Conservation (phyloP, 2,329 filamentous ascomycete species). For the Aspergillus clavatus region DNA sequence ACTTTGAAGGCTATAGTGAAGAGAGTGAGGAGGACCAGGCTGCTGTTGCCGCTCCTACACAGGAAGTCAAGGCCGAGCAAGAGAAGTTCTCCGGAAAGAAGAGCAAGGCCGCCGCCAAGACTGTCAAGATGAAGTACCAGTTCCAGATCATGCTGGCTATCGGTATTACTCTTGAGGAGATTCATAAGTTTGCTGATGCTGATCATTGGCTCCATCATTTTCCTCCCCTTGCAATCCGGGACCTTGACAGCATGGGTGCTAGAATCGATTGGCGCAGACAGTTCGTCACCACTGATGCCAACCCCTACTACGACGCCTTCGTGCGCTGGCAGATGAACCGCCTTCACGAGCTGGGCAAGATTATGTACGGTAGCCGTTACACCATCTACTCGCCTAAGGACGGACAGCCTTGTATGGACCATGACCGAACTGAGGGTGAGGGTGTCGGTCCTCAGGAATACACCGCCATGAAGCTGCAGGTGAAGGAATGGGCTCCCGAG, state of each 20-base stretch:
- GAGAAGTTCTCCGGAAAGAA: conserved; percentile 92
- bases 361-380: conserved; percentile 88
- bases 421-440: conserved; percentile 76
- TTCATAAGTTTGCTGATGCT: conserved; percentile 90
- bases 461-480: conserved; percentile 83
- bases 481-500: conserved; percentile 79
- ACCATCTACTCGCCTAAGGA: conserved; percentile 92
- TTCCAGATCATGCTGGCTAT: conserved; percentile 92
- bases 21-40: conserved; percentile 50
- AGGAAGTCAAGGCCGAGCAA: conserved; percentile 69
- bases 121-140: conserved; percentile 90
- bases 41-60: conserved; percentile 56
- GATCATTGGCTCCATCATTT: conserved; percentile 89
- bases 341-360: conserved; percentile 82
- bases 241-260: conserved; percentile 78
- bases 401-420: conserved; percentile 81
- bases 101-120: conserved; percentile 85
- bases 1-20: conserved; percentile 73
- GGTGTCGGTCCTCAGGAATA: conserved; percentile 86
- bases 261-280: conserved; percentile 90
- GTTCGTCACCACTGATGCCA: conserved; percentile 92
- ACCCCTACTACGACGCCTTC: conserved; percentile 94
- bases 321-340: conserved; percentile 96
- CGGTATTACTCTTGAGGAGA: conserved; percentile 80
- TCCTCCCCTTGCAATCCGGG: conserved; percentile 69